phyloP scores from a whole-genome alignment of 2,329 filamentous ascomycete genomes.

The Hypoxylon sp. region DNA sequence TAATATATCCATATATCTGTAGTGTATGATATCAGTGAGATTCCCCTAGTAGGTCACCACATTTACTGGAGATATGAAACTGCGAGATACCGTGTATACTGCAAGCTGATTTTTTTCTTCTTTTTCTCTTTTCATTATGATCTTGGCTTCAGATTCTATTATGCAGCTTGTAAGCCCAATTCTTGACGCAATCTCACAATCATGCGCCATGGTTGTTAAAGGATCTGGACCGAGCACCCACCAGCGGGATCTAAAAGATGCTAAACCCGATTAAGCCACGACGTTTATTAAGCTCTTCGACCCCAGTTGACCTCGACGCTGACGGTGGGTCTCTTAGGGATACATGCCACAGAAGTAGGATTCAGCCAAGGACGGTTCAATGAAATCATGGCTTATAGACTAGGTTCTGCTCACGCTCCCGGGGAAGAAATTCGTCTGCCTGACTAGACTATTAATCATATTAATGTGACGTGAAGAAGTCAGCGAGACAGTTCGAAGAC shows the following conservation, averaged over 20 bases:
- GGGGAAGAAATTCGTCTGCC: slow-evolving; percentile 38
- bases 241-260: slow-evolving; percentile 27
- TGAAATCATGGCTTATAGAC: slow-evolving; percentile 33
- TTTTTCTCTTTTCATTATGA: background rate
- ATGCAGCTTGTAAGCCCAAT: slow-evolving; percentile 18
- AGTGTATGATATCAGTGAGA: background rate
- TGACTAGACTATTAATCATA: slow-evolving; percentile 36
- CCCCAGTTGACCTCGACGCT: slow-evolving; percentile 18
- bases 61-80: background rate
- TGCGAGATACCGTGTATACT: background rate
- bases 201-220: slow-evolving; percentile 10
- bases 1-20: slow-evolving; percentile 16
- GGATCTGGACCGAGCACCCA: slow-evolving; percentile 16
- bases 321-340: slow-evolving; percentile 33
- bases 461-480: slow-evolving; percentile 27
- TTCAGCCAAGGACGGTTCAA: slow-evolving; percentile 34
- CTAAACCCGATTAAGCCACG: slow-evolving; percentile 19
- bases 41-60: background rate
- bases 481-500: slow-evolving; percentile 7
- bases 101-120: too few species aligned
- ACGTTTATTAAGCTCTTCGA: slow-evolving; percentile 28
- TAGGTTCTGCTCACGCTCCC: slow-evolving; percentile 15
- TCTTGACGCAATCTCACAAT: slow-evolving; percentile 12
- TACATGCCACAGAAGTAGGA: slow-evolving; percentile 38
- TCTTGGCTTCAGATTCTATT: background rate